A percentile compares a stretch with the other conserved stretches of the same genome.
Evolutionary conservation across 768 basidiomycete genomes (phyloP).

Genomic region (Rhodotorula diobovata): DNA sequence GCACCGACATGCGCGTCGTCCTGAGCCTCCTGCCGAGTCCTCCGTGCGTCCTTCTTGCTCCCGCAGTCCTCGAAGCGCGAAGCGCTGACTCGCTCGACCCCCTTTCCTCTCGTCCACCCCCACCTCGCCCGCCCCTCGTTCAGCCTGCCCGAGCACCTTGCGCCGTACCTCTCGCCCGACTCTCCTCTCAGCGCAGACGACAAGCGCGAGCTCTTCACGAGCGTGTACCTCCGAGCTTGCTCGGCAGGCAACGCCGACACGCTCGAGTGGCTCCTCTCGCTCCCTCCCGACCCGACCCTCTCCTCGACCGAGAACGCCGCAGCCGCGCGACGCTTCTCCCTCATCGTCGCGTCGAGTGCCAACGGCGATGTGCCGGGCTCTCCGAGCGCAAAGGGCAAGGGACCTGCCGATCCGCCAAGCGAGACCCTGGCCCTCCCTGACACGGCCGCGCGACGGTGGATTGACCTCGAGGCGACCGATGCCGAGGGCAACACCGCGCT

Average conservation of each 20-base stretch:
- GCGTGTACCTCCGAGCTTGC: constrained; percentile 29
- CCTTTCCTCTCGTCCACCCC: neutral
- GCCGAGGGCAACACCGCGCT: constrained; percentile 41
- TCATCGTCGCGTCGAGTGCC: constrained; percentile 7
- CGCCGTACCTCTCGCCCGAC: constrained; percentile 23
- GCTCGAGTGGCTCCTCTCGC: constrained; percentile 43
- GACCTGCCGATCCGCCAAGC: neutral
- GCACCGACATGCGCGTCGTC: neutral
- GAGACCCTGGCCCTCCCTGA: constrained; percentile 22
- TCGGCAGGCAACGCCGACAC: constrained; percentile 38
- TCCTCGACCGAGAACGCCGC: constrained; percentile 14
- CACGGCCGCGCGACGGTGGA: constrained; percentile 30
- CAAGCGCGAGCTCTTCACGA: constrained; percentile 32
- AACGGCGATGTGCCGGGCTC: neutral
- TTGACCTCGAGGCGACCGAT: constrained; percentile 36
- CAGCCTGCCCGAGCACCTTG: constrained; percentile 30
- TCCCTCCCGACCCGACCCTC: constrained; percentile 22
- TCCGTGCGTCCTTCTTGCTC: neutral
- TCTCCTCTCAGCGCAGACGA: constrained; percentile 21
- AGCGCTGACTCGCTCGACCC: no score
- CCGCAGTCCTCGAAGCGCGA: no score
- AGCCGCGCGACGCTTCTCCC: constrained; percentile 17
- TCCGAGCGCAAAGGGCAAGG: neutral
- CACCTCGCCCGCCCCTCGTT: neutral
- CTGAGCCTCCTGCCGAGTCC: constrained; percentile 1